Base-by-base conservation (phyloP, 352 stramenopile genomes). In the Thraustochytrium striatum region DNA sequence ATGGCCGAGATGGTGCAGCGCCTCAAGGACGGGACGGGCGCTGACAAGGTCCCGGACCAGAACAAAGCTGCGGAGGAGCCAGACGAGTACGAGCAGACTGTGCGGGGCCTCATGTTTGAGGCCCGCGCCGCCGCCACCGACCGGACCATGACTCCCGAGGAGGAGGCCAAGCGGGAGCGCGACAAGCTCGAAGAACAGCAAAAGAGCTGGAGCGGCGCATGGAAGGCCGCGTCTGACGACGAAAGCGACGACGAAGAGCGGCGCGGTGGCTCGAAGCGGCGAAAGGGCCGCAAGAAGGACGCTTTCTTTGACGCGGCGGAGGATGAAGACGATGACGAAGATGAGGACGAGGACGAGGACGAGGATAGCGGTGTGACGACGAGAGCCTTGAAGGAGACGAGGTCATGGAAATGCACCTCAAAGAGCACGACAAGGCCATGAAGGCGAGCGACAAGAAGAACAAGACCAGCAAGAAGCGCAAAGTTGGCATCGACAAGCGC, bases 141-240 rank as follows among this genome's bases (percentile, higher is more conserved):
- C 3, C 36, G 58, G 3, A 43, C 55, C 16, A 19, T 72, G 3
- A 80, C 32, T 19, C 55, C 58, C 5, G 70, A 80, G 36, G 70
- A 80, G 41, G 13, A 30, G 8, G 70, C 70, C 25, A 80, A 80
- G 47, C 55, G 70, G 11, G 70, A 80, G 13, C 39, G 50, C 5
- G 53, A 80, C 19, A 80, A 80, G 58, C 58, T 80, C 9, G 50
- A 75, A 43, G 65, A 75, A 28, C 65, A 75, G 41, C 65, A 75
- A 25, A 61, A 43, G 65, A 30, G 9, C 47, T 75, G 7, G 65
- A 75, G 36, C 65, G 52, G 7, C 44, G 65, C 32, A 75, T 75
- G 65, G 39, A 62, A 38, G 65, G 65, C 36, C 44, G 68, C 8
- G n/a, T 75, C 1, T n/a, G n/a, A n/a, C n/a, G n/a, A n/a, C n/a